These are phyloP conservation scores for Camptophora hylomeconis DNA, from an alignment of 2,329 filamentous ascomycete species.

Conservation along the genomic window DNA sequence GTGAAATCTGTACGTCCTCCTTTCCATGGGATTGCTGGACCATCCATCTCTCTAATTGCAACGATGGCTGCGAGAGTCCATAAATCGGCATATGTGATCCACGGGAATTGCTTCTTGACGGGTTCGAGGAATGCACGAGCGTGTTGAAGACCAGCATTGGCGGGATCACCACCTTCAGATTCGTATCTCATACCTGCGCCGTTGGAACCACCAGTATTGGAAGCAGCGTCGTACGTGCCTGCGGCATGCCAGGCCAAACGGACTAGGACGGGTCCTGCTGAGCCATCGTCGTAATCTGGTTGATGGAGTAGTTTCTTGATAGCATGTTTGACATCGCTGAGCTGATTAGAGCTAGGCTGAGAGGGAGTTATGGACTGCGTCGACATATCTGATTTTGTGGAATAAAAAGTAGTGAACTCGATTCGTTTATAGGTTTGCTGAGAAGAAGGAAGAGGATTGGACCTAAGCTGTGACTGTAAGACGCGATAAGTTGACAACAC, in stretches of 20 bases:
- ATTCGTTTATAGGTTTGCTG: no score
- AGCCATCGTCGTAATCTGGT: conserved; percentile 53
- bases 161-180: conserved; percentile 49
- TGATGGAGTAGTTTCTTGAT: conserved; percentile 42
- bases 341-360: no score
- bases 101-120: conserved; percentile 44
- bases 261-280: conserved; percentile 50
- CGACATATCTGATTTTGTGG: no score
- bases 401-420: no score
- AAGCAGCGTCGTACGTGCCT: conserved; percentile 46
- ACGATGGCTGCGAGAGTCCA: conserved; percentile 51
- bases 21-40: conserved; percentile 43
- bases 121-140: conserved; percentile 52
- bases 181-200: conserved; percentile 56
- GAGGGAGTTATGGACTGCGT: no score
- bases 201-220: conserved; percentile 51
- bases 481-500: no score
- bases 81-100: conserved; percentile 54
- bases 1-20: conserved; percentile 49
- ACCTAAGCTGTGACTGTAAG: no score
- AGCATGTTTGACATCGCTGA: conserved; percentile 40
- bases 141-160: conserved; percentile 52
- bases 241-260: conserved; percentile 53
- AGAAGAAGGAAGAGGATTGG: no score
- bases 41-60: conserved; percentile 48